These are phyloP conservation scores for Fusarium tricinctum DNA, from an alignment of 2,329 filamentous ascomycete species.

Conservation along the genomic window DNA sequence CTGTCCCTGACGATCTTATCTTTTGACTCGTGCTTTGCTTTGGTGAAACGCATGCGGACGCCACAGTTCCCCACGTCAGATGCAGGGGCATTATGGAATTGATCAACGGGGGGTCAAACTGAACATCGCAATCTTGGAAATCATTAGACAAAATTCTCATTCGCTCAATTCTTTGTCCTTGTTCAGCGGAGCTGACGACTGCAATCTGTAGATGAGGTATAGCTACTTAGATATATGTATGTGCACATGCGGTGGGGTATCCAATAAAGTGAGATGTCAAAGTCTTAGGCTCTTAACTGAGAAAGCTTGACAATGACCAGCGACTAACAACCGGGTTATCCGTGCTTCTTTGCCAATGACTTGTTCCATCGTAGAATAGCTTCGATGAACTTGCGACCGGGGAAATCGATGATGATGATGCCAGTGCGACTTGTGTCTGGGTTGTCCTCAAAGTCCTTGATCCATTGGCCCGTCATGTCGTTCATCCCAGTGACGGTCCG, in stretches of 20 bases:
- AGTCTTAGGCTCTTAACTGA: constrained; percentile 28
- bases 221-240: constrained; percentile 22
- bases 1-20: constrained; percentile 48
- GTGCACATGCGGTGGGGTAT: constrained; percentile 18
- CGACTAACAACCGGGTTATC: constrained; percentile 3
- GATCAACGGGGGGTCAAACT: constrained; percentile 24
- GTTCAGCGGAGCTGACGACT: constrained; percentile 25
- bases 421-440: constrained; percentile 55
- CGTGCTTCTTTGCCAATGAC: constrained; percentile 42
- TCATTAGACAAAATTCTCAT: constrained; percentile 24
- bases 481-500: constrained; percentile 62
- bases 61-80: constrained; percentile 47
- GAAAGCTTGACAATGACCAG: constrained; percentile 26
- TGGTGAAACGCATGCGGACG: constrained; percentile 46
- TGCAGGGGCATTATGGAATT: constrained; percentile 38
- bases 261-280: constrained; percentile 3
- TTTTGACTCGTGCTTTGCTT: constrained; percentile 10
- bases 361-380: constrained; percentile 60
- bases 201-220: constrained; percentile 29
- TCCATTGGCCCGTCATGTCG: constrained; percentile 62
- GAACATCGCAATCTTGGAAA: constrained; percentile 28
- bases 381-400: constrained; percentile 59
- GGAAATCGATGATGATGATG: constrained; percentile 65
- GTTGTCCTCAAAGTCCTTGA: constrained; percentile 51
- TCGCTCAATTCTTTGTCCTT: constrained; percentile 13